A percentile compares a stretch with the other conserved stretches of the same genome.
These are phyloP conservation scores for Turnera subulata DNA, from an alignment of 345 rosid species.

Conservation along the genomic window DNA sequence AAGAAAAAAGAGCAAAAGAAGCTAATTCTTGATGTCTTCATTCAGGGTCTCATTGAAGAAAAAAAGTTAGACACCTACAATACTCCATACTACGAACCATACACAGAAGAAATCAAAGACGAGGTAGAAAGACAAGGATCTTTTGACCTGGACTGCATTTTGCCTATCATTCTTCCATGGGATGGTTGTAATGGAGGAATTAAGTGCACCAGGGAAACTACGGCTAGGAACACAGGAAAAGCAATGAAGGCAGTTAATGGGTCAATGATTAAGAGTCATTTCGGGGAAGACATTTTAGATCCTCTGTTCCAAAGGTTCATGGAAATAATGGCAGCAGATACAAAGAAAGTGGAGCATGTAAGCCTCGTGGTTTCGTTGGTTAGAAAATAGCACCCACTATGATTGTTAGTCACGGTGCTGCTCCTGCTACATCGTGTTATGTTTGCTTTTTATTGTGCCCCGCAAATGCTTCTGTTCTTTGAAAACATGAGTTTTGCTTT, in stretches of 20 bases:
- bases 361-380: slow-evolving; percentile 29
- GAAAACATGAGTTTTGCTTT: too few species aligned
- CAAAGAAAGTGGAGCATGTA: slow-evolving; percentile 31
- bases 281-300: slow-evolving; percentile 33
- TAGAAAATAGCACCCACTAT: slow-evolving; percentile 4
- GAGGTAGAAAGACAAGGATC: slow-evolving; percentile 42
- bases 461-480: too few species aligned
- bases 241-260: slow-evolving; percentile 34
- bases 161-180: slow-evolving; percentile 17
- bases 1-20: too few species aligned
- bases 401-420: too few species aligned
- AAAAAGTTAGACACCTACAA: slow-evolving; percentile 33
- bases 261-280: slow-evolving; percentile 32
- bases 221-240: slow-evolving; percentile 27
- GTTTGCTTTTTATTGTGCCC: too few species aligned
- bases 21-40: background rate
- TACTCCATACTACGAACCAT: slow-evolving; percentile 35
- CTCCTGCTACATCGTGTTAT: too few species aligned
- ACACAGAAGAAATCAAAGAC: slow-evolving; percentile 26
- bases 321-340: slow-evolving; percentile 29
- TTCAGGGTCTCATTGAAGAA: slow-evolving; percentile 36
- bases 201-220: slow-evolving; percentile 15
- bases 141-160: slow-evolving; percentile 26
- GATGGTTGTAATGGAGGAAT: slow-evolving; percentile 28
- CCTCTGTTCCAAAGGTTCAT: slow-evolving; percentile 23